phyloP scores from a whole-genome alignment of 2,329 filamentous ascomycete genomes.

The Lachnellula arida region DNA sequence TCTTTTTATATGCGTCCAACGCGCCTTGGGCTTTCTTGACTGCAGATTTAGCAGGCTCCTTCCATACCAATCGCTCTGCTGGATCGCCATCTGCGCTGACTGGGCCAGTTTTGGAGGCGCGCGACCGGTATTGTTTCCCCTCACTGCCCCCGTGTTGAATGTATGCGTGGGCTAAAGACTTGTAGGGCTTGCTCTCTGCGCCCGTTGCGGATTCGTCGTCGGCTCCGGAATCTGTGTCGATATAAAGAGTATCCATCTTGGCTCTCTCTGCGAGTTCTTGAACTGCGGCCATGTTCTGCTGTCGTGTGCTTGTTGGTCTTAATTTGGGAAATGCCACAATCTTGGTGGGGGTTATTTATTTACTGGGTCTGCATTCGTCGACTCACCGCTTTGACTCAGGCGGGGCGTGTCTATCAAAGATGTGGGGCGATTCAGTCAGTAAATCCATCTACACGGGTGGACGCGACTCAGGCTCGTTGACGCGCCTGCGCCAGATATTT shows the following conservation, averaged over 20 bases:
- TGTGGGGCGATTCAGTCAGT: constrained; percentile 8
- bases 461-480: constrained; percentile 10
- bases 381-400: constrained; percentile 16
- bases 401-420: not conserved
- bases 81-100: constrained; percentile 60
- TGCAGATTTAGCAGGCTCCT: constrained; percentile 76
- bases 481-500: constrained; percentile 9
- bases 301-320: constrained; percentile 17
- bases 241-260: constrained; percentile 55
- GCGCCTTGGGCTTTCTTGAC: constrained; percentile 78
- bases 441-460: constrained; percentile 17
- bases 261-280: constrained; percentile 48
- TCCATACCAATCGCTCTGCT: constrained; percentile 64
- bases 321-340: constrained; percentile 13
- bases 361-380: not conserved
- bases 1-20: constrained; percentile 75
- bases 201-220: constrained; percentile 66
- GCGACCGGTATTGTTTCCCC: constrained; percentile 59
- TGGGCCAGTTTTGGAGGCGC: constrained; percentile 60
- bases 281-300: constrained; percentile 28
- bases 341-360: constrained; percentile 11
- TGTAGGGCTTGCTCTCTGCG: constrained; percentile 71
- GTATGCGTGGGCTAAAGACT: constrained; percentile 73
- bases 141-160: constrained; percentile 57
- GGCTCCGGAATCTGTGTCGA: constrained; percentile 74